phyloP scores from a whole-genome alignment of 768 basidiomycete species.

The Exidia glandulosa region DNA sequence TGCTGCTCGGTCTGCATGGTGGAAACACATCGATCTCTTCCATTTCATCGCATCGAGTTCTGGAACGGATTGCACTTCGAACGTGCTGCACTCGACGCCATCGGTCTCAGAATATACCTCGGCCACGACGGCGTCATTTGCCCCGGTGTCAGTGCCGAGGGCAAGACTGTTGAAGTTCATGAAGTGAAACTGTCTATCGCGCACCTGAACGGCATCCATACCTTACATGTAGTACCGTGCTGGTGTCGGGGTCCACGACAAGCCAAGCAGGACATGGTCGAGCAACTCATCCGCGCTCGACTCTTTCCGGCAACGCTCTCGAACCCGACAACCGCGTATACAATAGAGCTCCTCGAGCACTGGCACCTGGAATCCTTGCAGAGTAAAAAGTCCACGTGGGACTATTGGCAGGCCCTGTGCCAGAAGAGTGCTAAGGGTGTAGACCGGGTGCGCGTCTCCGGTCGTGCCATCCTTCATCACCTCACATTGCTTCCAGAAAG shows the following conservation, averaged over 20 bases:
- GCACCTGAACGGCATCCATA: not conserved
- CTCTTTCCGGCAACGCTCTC: not conserved
- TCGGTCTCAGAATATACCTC: not conserved
- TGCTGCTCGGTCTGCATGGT: not conserved
- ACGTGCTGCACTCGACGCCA: not conserved
- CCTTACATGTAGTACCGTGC: not conserved
- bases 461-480: not conserved
- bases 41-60: not conserved
- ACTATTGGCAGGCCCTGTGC: not conserved
- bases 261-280: not conserved
- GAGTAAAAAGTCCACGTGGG: not conserved
- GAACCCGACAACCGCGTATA: not conserved
- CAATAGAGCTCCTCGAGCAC: not conserved
- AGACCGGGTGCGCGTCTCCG: not conserved
- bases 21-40: not conserved
- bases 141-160: not conserved
- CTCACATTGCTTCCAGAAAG: not conserved
- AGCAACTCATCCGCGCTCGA: not conserved
- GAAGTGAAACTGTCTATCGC: not conserved
- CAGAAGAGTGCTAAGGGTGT: not conserved
- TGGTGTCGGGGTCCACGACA: not conserved
- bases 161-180: not conserved
- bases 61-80: not conserved
- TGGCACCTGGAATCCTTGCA: not conserved
- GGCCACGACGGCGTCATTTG: not conserved